phyloP scores from a whole-genome alignment of 2,329 filamentous ascomycete genomes.

The Allantophomopsis lycopodina region DNA sequence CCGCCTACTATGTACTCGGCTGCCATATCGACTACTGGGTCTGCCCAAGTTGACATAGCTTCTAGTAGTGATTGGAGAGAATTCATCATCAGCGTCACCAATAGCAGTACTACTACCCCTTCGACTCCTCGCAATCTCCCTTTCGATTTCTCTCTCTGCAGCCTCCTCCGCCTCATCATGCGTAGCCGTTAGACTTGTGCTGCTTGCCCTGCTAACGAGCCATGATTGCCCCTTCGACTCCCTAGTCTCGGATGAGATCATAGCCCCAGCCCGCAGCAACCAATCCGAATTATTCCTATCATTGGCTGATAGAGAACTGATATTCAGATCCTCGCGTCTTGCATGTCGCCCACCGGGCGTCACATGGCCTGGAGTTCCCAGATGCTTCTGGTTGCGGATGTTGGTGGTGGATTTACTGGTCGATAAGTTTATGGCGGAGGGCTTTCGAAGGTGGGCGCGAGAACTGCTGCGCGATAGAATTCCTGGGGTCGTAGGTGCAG shows the following conservation, averaged over 20 bases:
- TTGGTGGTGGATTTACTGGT: constrained; percentile 50
- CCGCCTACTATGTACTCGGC: constrained; percentile 22
- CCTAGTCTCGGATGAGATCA: constrained; percentile 46
- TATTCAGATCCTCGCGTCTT: constrained; percentile 8
- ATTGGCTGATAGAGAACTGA: constrained; percentile 13
- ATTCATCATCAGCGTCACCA: constrained; percentile 20
- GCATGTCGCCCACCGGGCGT: constrained; percentile 12
- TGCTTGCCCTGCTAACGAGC: constrained; percentile 52
- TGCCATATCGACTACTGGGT: constrained; percentile 30
- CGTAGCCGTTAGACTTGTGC: constrained; percentile 41
- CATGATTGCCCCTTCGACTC: constrained; percentile 58
- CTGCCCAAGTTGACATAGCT: constrained; percentile 24
- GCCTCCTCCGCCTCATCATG: constrained; percentile 38
- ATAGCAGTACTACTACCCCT: constrained; percentile 13
- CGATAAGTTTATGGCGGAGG: constrained; percentile 19
- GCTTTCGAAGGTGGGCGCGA: constrained; percentile 27
- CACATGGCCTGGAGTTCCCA: constrained; percentile 10
- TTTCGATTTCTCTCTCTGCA: constrained; percentile 36
- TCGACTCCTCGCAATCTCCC: constrained; percentile 25
- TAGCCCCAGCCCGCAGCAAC: constrained; percentile 47
- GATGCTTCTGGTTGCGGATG: constrained; percentile 7
- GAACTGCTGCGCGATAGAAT: constrained; percentile 45
- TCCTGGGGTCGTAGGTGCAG: constrained; percentile 49
- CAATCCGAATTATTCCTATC: constrained; percentile 44
- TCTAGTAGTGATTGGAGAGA: constrained; percentile 17